Evolutionary conservation across 179 eudicot genomes (phyloP).

Genomic region (Gypsophila paniculata): DNA sequence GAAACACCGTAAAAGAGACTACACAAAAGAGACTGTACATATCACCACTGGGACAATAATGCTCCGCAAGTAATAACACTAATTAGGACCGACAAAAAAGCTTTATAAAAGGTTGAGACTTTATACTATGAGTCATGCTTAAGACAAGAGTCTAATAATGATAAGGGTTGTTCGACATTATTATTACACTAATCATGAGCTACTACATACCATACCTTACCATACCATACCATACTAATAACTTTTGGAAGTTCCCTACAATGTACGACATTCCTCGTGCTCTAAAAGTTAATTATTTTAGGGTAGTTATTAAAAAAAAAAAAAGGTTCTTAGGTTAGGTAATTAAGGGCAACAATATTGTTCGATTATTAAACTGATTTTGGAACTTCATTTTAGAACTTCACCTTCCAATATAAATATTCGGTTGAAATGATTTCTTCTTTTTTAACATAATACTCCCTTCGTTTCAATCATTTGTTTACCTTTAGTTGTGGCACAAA

Average conservation of each 20-base stretch:
- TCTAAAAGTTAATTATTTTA: constrained; percentile 3
- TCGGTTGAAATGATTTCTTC: too few species aligned
- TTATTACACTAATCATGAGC: not conserved
- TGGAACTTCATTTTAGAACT: too few species aligned
- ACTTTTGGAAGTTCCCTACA: constrained; percentile 5
- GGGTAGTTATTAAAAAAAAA: not conserved
- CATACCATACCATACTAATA: not conserved
- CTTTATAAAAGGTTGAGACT: not conserved
- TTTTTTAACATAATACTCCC: too few species aligned
- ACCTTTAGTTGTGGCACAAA: too few species aligned
- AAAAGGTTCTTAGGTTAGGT: too few species aligned
- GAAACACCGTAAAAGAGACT: too few species aligned
- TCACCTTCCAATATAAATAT: too few species aligned
- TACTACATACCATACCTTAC: not conserved
- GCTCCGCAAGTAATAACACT: not conserved
- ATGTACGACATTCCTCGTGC: constrained; percentile 13
- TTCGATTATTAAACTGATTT: too few species aligned
- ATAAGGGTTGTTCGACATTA: not conserved
- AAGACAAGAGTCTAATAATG: constrained; percentile 5
- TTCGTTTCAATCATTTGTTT: too few species aligned
- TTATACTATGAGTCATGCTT: constrained; percentile 1
- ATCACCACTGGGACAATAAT: too few species aligned
- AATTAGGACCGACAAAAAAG: not conserved
- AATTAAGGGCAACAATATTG: too few species aligned
- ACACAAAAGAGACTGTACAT: too few species aligned